Evolutionary conservation across 2,329 filamentous ascomycete species (phyloP).

Genomic region (Stachybotrys echinatus): DNA sequence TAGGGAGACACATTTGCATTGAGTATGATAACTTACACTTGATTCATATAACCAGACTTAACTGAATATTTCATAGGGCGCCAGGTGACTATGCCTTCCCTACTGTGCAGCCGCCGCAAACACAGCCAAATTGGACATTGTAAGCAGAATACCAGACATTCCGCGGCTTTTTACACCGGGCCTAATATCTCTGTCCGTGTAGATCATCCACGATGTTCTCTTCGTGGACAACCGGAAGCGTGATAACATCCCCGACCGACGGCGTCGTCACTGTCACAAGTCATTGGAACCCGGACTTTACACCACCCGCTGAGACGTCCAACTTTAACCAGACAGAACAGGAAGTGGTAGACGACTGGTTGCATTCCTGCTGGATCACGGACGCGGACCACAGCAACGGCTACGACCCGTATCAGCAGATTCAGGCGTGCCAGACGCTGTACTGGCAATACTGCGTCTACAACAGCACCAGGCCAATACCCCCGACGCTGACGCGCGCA

Average conservation of each 20-base stretch:
- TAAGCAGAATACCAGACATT: not conserved
- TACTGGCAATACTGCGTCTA: conserved; percentile 1
- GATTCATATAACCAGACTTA: not conserved
- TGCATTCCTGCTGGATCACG: conserved; percentile 5
- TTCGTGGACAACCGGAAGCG: not conserved
- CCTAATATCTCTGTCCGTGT: too few relatives aligned
- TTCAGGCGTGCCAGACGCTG: conserved; percentile 2
- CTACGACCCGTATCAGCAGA: not conserved
- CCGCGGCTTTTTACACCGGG: too few relatives aligned
- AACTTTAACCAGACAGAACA: not conserved
- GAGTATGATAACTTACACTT: not conserved
- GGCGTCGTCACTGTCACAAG: not conserved
- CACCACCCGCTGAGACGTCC: not conserved
- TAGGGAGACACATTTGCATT: conserved; percentile 4
- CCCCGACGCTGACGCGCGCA: not conserved
- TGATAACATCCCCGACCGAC: conserved; percentile 1
- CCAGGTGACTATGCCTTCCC: conserved; percentile 2
- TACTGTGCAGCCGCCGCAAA: not conserved
- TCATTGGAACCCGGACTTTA: not conserved
- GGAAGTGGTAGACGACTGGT: not conserved
- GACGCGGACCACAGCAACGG: conserved; percentile 2
- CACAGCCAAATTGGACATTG: not conserved
- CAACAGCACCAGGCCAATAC: not conserved
- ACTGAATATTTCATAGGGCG: not conserved
- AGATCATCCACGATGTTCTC: conserved; percentile 1